Base-by-base conservation (phyloP, 768 basidiomycete genomes). In the Fomitopsis serialis region DNA sequence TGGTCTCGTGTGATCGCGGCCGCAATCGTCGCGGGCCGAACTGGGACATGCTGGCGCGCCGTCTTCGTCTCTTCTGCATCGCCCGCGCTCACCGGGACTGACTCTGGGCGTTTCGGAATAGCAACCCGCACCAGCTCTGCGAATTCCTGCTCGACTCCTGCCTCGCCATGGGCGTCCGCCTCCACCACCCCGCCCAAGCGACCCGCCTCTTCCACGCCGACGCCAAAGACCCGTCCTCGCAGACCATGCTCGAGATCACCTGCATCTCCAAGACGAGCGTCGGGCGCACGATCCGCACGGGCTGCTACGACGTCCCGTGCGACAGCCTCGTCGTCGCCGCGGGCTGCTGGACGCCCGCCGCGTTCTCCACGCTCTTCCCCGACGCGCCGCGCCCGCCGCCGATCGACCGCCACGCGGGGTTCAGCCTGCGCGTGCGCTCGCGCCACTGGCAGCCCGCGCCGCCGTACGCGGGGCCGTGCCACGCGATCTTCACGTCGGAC, bases 341-440 rank as follows among this genome's bases (percentile, higher is more conserved):
- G 5, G 72, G 72, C 0, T 68, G 68, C 42, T 73, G 72, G 71
- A 68, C 69, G 15, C 68, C 69, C 3, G 60, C 58, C 45, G 71
- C 66, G 22, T 67, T 64, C 58, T n/a, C 50, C 21, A 58, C 66
- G 48, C 67, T 70, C 17, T 67, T 69, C 61, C 65, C 67, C 11
- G 56, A 61, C 45, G 65, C 68, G 35, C 57, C 51, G 44, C 54
- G 60, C 43, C 57, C 62, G 22, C 68, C 67, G 13, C 60, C 63
- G 13, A 58, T 69, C 48, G 61, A 58, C 19, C 59, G 62, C 17
- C 62, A 67, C 50, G 66, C 66, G 3, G 66, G 68, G 13, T 62
- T 66, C 52, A 67, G 64, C 11, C 36, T 67, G 32, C 55, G 64
- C 46, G n/a, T 43, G 45, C 45, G 53, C 48, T 11, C 53, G 32